Base-by-base conservation (phyloP, 192 early-diverging fungal species). In the Coemansia sp. region DNA sequence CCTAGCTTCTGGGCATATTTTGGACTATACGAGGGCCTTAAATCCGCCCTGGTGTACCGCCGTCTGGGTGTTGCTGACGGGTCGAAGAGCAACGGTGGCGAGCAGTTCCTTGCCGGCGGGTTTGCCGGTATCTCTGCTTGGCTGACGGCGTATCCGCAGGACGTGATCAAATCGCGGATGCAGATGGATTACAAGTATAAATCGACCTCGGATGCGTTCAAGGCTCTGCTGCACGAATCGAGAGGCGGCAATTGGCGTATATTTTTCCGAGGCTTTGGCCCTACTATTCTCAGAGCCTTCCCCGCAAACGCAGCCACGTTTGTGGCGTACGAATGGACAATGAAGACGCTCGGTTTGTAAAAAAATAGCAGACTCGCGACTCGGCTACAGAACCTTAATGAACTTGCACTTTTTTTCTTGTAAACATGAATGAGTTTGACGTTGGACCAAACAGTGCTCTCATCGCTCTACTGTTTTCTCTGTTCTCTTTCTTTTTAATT, bases 221-320 rank as follows among this genome's bases (percentile, higher is more conserved):
- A 82, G 74, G 74, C 80, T 73, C 64, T 91, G 87, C 38, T 88
- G 79, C 51, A 81, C 72, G 43, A 88, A 86, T 32, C 70, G 2
- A 70, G 63, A 59, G 67, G 68, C 32, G 71, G 72, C 45, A 72
- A 73, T 51, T 76, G 74, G 74, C 78, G 78, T 18, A 72, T 77
- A n/a, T 64, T 80, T 48, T 85, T 85, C 75, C 76, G 76, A 20
- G 83, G 83, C 35, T 85, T 85, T 67, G 83, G 74, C 8, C 83
- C 83, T 8, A 85, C 83, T 9, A 76, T 85, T 34, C 69, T 83
- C 34, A 74, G 78, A 48, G 85, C 87, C 35, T 85, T 92, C 67
- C 92, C 92, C 53, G 92, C 92, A 28, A 91, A 91, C 53, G 92
- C 87, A n/a, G 88, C 89, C n/a, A 94, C 92, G 1, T 94, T 94